Evolutionary conservation across 306 rosid species (phyloP), one percentile per base, ranked within the genome.

Genomic region (Senna tora): DNA sequence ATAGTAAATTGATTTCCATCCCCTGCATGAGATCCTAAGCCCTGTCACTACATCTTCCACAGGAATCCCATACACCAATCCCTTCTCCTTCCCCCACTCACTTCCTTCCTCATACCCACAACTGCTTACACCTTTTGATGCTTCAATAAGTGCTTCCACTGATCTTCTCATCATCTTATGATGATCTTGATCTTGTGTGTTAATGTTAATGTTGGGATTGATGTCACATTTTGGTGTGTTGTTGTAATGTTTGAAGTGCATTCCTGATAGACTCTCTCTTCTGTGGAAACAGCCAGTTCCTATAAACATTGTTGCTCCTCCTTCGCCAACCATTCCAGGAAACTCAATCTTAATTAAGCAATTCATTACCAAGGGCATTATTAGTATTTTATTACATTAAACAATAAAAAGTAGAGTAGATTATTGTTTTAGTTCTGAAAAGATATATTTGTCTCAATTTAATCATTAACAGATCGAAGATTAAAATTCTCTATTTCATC

Each of bases 201-300:
- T n/a, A n/a, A n/a, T n/a, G n/a, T n/a, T n/a, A n/a, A n/a, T 4
- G 7, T 19, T 9, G n/a, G n/a, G n/a, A n/a, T n/a, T n/a, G 30
- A 25, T 25, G 30, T 25, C 1, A 25, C 30, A 1, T 80, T 51
- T 41, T 33, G 8, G 13, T 68, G 39, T 51, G 42, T 73, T 66
- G 1, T 1, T 77, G 25, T 54, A 51, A n/a, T n/a, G n/a, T 69
- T 65, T 77, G 21, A 74, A 32, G 59, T 76, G 65, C 56, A 79
- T 71, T 45, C 96, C 96, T 2, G 60, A 43, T 0, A 91, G 79
- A 75, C 87, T 80, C 38, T 82, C 88, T 84, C 93, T 83, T 67
- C 96, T 28, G 74, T 91, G 97, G 61, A 89, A 82, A 57, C 91
- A 84, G 10, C 93, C 93, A 11, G 97, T 87, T 60, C 97, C 97